Conservation (phyloP, 2,329 filamentous ascomycete species). For the Verticillium tricorpus region DNA sequence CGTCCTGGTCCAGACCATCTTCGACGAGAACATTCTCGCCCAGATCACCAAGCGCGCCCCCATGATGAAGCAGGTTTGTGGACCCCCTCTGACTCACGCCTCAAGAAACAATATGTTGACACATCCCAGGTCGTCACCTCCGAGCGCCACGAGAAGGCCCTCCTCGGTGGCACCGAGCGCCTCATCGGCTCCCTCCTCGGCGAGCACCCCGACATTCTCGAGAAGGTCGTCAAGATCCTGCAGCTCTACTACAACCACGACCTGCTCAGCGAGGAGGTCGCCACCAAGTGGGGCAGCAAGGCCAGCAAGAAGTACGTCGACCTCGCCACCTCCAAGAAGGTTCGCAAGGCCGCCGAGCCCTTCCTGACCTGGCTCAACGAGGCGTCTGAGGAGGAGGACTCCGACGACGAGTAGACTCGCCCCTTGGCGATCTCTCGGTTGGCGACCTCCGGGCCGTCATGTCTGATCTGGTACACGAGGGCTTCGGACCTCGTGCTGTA, state of each 20-base stretch:
- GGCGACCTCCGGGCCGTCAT: neutral
- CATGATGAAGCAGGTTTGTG: slow-evolving; percentile 80
- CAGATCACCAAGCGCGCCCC: slow-evolving; percentile 80
- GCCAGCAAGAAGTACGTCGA: slow-evolving; percentile 91
- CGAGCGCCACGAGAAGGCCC: slow-evolving; percentile 91
- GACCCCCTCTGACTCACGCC: neutral
- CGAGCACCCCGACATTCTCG: slow-evolving; percentile 72
- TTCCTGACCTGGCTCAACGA: slow-evolving; percentile 93
- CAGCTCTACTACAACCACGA: slow-evolving; percentile 89
- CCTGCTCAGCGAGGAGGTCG: slow-evolving; percentile 79
- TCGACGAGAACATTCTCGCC: slow-evolving; percentile 82
- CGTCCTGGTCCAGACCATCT: slow-evolving; percentile 89
- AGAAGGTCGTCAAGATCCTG: slow-evolving; percentile 77
- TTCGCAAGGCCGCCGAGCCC: slow-evolving; percentile 74
- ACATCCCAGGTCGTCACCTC: slow-evolving; percentile 67
- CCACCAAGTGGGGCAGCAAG: slow-evolving; percentile 88
- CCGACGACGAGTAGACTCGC: slow-evolving; percentile 46
- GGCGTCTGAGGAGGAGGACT: slow-evolving; percentile 69
- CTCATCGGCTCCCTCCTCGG: slow-evolving; percentile 70
- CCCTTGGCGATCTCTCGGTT: neutral
- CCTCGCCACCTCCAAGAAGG: slow-evolving; percentile 16
- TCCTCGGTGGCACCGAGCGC: slow-evolving; percentile 91
- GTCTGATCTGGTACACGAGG: neutral
- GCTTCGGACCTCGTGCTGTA: neutral
- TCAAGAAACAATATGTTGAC: slow-evolving; percentile 21